A percentile compares a stretch with the other conserved stretches of the same genome.
phyloP scores from a whole-genome alignment of 2,329 filamentous ascomycete genomes.

The Colletotrichum acutatum region DNA sequence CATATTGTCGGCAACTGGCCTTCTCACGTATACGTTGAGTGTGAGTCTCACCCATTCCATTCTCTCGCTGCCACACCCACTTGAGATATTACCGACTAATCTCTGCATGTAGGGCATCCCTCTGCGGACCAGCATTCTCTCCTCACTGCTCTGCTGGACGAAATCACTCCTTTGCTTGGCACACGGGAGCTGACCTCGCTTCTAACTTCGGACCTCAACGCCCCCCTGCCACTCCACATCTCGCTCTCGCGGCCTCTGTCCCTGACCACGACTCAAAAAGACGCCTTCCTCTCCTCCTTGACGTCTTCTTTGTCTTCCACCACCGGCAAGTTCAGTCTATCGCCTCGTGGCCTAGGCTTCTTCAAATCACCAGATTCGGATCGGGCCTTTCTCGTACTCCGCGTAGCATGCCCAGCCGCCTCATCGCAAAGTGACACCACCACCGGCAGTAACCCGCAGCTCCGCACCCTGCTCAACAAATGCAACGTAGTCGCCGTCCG shows the following conservation, averaged over 20 bases:
- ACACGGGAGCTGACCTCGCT: constrained; percentile 70
- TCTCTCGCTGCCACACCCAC: neutral
- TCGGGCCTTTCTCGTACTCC: constrained; percentile 87
- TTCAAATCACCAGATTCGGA: constrained; percentile 66
- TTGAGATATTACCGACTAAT: constrained; percentile 17
- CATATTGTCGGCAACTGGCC: constrained; percentile 94
- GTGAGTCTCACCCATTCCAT: constrained; percentile 63
- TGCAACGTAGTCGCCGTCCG: constrained; percentile 72
- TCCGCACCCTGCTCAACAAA: constrained; percentile 71
- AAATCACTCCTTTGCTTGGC: constrained; percentile 46
- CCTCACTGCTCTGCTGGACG: constrained; percentile 56
- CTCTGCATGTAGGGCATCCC: constrained; percentile 62
- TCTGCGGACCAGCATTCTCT: constrained; percentile 55
- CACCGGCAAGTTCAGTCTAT: constrained; percentile 49
- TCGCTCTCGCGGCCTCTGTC: constrained; percentile 87
- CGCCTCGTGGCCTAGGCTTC: constrained; percentile 55
- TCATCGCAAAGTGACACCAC: constrained; percentile 8
- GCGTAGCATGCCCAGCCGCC: constrained; percentile 53
- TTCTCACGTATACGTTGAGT: constrained; percentile 92
- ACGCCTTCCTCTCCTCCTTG: constrained; percentile 71
- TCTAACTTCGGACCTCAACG: constrained; percentile 80
- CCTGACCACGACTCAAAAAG: constrained; percentile 78
- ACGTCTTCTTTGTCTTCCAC: constrained; percentile 53
- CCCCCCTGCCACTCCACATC: constrained; percentile 85
- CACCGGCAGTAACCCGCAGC: constrained; percentile 58